Base-by-base conservation (phyloP, 1,284 basidiomycete genomes). In the Takashimella koratensis region DNA sequence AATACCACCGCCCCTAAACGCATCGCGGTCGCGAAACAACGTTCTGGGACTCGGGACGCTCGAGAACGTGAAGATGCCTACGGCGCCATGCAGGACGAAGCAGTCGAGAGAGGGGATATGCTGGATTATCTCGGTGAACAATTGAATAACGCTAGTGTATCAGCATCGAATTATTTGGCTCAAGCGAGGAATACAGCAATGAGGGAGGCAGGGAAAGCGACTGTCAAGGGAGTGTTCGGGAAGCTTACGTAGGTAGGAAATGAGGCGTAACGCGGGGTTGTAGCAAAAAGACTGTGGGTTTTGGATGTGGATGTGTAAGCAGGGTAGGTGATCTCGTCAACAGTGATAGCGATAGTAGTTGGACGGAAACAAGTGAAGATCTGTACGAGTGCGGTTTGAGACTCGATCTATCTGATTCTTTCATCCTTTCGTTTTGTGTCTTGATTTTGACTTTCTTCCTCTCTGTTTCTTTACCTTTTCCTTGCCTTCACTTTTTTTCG, bases 181-280 rank as follows among this genome's bases (percentile, higher is more conserved):
- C 64, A 68, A 43, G 75, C 75, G 4, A 61, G 63, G 49, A 73
- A 71, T 30, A 47, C 68, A 2, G 76, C 72, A 59, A 57, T 71
- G 56, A 74, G 74, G 53, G 73, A 76, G 55, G 56, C 67, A 4
- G 75, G 71, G 6, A 76, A 75, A 65, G 62, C 56, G 12, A 66
- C 68, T 1, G 70, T 66, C 0, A 73, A 65, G 43, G 64, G 67
- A 5, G 49, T 68, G 36, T 69, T 71, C 49, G 66, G 66, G n/a
- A 71, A 70, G 47, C 30, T 71, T 51, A 41, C 67, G 49, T 68
- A n/a, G n/a, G n/a, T n/a, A n/a, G n/a, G n/a, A n/a, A n/a, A n/a
- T n/a, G n/a, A n/a, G n/a, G n/a, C n/a, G n/a, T n/a, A n/a, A n/a
- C n/a, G n/a, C n/a, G n/a, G n/a, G n/a, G n/a, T n/a, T n/a, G n/a